Percentiles rank a stretch among this genome's conserved stretches.
Evolutionary conservation across 2,329 filamentous ascomycete genomes (phyloP).

Genomic region (Fusarium virguliforme): DNA sequence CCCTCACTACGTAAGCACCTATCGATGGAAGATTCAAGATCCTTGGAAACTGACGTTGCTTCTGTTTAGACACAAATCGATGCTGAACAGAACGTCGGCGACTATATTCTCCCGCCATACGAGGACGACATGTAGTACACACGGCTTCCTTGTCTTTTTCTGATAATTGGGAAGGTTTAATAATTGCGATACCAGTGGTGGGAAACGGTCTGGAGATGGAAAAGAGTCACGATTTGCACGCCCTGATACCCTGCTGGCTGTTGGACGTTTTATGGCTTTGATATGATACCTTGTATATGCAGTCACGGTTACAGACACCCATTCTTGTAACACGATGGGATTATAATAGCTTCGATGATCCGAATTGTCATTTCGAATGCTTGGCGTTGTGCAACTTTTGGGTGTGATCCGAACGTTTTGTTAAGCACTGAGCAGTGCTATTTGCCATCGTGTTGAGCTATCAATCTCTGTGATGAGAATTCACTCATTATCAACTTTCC

Average conservation of each 20-base stretch:
- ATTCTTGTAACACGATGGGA: background rate
- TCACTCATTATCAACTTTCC: too few relatives aligned
- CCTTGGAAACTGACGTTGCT: accelerated
- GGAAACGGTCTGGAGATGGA: background rate
- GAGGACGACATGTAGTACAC: background rate
- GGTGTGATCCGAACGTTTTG: too few relatives aligned
- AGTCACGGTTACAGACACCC: background rate
- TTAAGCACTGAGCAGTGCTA: too few relatives aligned
- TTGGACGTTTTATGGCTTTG: background rate
- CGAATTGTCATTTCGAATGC: too few relatives aligned
- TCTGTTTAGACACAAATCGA: conserved; percentile 30
- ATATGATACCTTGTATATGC: background rate
- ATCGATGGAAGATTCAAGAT: too few relatives aligned
- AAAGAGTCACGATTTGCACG: background rate
- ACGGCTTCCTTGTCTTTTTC: background rate
- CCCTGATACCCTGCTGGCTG: background rate
- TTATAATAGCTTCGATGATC: too few relatives aligned
- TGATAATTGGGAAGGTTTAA: background rate
- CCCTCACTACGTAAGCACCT: conserved; percentile 40
- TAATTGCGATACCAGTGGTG: background rate
- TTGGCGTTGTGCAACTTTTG: too few relatives aligned
- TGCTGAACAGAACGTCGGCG: conserved; percentile 20
- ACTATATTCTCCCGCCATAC: conserved; percentile 29
- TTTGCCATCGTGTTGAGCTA: too few relatives aligned
- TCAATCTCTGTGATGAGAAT: too few relatives aligned